Evolutionary conservation across 345 rosid species (phyloP), one percentile per base, ranked within the genome.

Genomic region (Camelina laxa): DNA sequence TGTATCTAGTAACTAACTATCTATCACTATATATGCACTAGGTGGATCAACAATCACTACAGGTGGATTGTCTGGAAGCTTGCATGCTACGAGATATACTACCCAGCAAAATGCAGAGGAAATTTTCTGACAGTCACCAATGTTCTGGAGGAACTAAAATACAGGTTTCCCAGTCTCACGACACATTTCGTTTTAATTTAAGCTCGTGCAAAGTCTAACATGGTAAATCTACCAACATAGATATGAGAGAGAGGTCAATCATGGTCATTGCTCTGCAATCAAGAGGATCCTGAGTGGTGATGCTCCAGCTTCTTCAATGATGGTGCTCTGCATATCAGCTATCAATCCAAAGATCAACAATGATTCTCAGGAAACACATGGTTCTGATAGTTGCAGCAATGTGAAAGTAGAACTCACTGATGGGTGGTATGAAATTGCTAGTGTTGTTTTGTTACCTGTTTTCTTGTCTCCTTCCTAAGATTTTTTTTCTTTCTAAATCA

Each of bases 41-140:
- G 98, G 85, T 91, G 98, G 98, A 86, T 91, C 49, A 56, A 53
- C 45, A 94, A 94, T 84, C 98, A 94, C 78, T 91, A 88, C 84
- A 90, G 84, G 82, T 91, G 91, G 97, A 88, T 94, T 80, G 88
- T 91, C 44, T 94, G 98, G 98, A 94, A 94, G 81, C 91, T 94
- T 69, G 89, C 84, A 50, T 80, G 91, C 72, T 94, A 91, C 62
- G 97, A 91, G 68, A 88, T 85, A 84, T 55, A 54, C 72, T 82
- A 84, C 77, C 88, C 88, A 30, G 75, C 69, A 74, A 89, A 80
- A 80, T 69, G 75, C 73, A 69, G 76, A 73, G 76, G 89, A 69
- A 94, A 86, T 2, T 84, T 90, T 83, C 82, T 94, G 77, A 90
- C 97, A 7, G 36, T 86, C 66, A 44, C 87, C 83, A 91, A 86